These are phyloP conservation scores for Talinum fruticosum DNA, from an alignment of 148 eudicot species.

Conservation along the genomic window DNA sequence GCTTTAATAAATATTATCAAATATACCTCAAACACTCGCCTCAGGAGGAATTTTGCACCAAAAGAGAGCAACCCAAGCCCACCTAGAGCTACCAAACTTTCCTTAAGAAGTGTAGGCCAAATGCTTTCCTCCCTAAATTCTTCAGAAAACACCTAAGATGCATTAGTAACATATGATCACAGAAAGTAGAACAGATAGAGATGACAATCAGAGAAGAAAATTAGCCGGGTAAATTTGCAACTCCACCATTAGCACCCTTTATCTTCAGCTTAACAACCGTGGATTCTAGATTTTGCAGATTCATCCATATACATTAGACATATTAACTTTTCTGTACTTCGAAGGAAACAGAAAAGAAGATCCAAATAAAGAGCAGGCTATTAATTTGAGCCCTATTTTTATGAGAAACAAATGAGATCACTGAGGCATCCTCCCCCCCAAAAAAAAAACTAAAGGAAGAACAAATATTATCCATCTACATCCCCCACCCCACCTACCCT, in stretches of 20 bases:
- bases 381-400: background rate
- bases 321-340: background rate
- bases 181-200: background rate
- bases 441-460: background rate
- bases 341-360: background rate
- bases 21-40: slow-evolving; percentile 89
- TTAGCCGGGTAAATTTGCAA: background rate
- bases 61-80: slow-evolving; percentile 91
- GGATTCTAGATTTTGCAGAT: background rate
- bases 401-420: too few relatives aligned
- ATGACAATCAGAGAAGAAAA: background rate
- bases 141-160: slow-evolving; percentile 33
- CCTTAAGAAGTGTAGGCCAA: slow-evolving; percentile 78
- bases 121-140: slow-evolving; percentile 82
- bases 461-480: too few relatives aligned
- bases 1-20: slow-evolving; percentile 7
- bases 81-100: slow-evolving; percentile 80
- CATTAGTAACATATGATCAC: background rate
- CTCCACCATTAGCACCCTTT: background rate
- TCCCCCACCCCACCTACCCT: background rate
- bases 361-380: background rate
- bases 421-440: background rate
- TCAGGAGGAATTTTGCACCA: slow-evolving; percentile 75
- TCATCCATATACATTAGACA: background rate
- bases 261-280: background rate